Conservation (phyloP, 768 basidiomycete species). For the Tephrocybe rancida region DNA sequence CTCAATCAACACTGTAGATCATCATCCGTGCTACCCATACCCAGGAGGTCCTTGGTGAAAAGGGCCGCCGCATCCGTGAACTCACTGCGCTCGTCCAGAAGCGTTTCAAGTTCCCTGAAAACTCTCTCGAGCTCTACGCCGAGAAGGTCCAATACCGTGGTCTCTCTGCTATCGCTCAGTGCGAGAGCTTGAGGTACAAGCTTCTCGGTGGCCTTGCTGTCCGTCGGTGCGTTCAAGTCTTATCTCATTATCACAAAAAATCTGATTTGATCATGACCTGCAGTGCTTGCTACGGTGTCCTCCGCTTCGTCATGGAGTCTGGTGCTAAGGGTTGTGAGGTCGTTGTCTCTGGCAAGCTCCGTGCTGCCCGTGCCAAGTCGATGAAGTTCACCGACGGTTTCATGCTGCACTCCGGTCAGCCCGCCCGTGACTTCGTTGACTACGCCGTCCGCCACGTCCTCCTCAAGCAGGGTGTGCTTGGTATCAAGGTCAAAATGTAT, state of each 20-base stretch:
- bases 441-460: conserved; percentile 97
- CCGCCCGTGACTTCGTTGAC: conserved; percentile 95
- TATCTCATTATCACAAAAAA: background rate
- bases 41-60: conserved; percentile 98
- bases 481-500: conserved; percentile 99
- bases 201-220: conserved; percentile 99
- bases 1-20: conserved; percentile 57
- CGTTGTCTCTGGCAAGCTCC: conserved; percentile 98
- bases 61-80: conserved; percentile 98
- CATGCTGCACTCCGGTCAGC: conserved; percentile 99
- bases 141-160: conserved; percentile 99
- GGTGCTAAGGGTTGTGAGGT: conserved; percentile 99
- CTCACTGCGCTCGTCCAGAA: conserved; percentile 98
- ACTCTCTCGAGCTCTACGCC: conserved; percentile 97
- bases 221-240: conserved; percentile 69
- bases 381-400: conserved; percentile 99
- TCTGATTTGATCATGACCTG: background rate
- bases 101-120: conserved; percentile 99
- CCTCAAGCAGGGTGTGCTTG: conserved; percentile 97
- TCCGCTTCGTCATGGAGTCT: conserved; percentile 99
- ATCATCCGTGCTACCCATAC: conserved; percentile 99
- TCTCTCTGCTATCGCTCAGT: conserved; percentile 97
- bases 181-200: conserved; percentile 98
- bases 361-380: conserved; percentile 98
- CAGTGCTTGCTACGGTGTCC: conserved; percentile 99